phyloP scores from a whole-genome alignment of 257 asterid genomes.

The Henckelia pumila region DNA sequence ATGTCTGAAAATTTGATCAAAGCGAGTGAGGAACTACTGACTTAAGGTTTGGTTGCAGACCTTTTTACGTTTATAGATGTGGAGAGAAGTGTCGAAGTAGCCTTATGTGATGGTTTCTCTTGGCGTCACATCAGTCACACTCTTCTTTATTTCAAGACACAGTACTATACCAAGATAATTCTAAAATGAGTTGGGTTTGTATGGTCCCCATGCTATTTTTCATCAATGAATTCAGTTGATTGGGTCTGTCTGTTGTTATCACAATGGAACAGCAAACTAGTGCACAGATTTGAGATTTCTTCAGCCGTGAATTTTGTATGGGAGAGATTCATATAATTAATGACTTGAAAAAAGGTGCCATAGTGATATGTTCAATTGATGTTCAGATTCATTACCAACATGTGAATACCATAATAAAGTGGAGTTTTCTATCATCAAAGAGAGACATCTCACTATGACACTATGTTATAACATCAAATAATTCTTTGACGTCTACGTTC shows the following conservation, averaged over 20 bases:
- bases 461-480: too few relatives aligned
- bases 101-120: background rate
- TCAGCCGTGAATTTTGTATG: background rate
- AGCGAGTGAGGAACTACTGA: background rate
- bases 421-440: background rate
- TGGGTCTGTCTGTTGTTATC: background rate
- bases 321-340: too few relatives aligned
- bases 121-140: background rate
- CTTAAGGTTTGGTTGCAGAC: background rate
- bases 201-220: background rate
- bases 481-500: background rate
- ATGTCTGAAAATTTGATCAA: background rate
- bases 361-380: background rate
- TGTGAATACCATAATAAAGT: background rate
- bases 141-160: background rate
- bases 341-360: background rate
- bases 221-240: background rate
- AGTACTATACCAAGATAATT: background rate
- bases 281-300: background rate
- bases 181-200: background rate
- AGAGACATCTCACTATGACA: background rate
- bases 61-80: background rate
- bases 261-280: background rate
- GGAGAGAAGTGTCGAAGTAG: background rate
- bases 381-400: background rate